Evolutionary conservation across 2,329 filamentous ascomycete genomes (phyloP).

Genomic region (Ophiostoma angusticollis): DNA sequence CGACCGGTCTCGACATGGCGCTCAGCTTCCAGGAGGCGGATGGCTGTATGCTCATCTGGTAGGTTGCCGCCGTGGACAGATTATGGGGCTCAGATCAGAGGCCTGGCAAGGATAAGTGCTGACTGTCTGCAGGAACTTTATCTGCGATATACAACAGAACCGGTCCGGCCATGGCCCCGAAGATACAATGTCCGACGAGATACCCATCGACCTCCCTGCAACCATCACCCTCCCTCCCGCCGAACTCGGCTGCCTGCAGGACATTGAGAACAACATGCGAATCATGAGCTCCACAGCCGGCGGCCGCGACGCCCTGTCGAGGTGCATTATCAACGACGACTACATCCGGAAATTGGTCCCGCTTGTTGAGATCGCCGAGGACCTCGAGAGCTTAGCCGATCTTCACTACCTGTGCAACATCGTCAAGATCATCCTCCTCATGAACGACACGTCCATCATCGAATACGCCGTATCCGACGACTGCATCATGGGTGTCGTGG

Average conservation of each 20-base stretch:
- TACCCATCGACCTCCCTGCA: constrained; percentile 58
- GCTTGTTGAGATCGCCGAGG: constrained; percentile 77
- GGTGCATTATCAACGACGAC: constrained; percentile 72
- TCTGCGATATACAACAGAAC: constrained; percentile 71
- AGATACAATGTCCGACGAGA: constrained; percentile 78
- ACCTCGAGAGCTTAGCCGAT: constrained; percentile 75
- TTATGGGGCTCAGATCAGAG: too few species aligned
- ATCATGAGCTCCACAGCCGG: constrained; percentile 58
- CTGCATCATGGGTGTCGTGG: constrained; percentile 81
- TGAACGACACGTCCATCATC: constrained; percentile 92
- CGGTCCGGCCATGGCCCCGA: constrained; percentile 44
- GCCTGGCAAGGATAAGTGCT: too few species aligned
- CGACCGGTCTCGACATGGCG: constrained; percentile 85
- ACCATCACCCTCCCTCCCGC: constrained; percentile 64
- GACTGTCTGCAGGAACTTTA: constrained; percentile 82
- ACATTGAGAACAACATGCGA: constrained; percentile 77
- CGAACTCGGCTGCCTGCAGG: constrained; percentile 67
- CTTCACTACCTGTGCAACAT: constrained; percentile 91
- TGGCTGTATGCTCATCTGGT: constrained; percentile 89
- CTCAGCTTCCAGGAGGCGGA: constrained; percentile 96
- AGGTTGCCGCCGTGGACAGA: constrained; percentile 19
- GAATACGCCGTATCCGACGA: constrained; percentile 86
- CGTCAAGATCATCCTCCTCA: constrained; percentile 88
- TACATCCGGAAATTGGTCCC: constrained; percentile 82
- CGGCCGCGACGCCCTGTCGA: constrained; percentile 75